These are phyloP conservation scores for Thermochaetoides thermophila DNA, from an alignment of 495 filamentous ascomycete species.

Conservation along the genomic window DNA sequence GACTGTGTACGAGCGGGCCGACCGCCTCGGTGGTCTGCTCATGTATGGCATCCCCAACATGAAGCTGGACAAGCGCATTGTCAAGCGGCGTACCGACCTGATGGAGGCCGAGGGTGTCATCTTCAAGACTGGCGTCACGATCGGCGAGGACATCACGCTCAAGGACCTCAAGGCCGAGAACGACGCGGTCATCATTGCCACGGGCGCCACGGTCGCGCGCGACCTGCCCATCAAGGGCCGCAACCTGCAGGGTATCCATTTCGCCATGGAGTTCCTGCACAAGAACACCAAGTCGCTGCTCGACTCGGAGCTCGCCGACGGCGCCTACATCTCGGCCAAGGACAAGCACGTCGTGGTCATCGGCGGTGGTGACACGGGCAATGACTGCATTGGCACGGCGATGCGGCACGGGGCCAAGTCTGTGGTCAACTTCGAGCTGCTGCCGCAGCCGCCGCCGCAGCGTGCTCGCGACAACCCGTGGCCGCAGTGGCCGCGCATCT, in stretches of 20 bases:
- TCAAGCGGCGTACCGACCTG: slow-evolving; percentile 90
- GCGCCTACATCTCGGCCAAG: slow-evolving; percentile 88
- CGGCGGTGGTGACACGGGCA: slow-evolving; percentile 96
- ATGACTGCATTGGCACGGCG: slow-evolving; percentile 97
- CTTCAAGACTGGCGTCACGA: slow-evolving; percentile 60
- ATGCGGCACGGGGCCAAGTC: slow-evolving; percentile 95
- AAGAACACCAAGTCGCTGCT: slow-evolving; percentile 97
- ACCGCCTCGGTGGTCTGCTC: slow-evolving; percentile 83
- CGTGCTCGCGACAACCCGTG: slow-evolving; percentile 95
- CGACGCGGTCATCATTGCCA: slow-evolving; percentile 86
- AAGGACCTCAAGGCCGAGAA: slow-evolving; percentile 59
- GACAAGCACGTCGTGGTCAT: slow-evolving; percentile 96
- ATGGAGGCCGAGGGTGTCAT: slow-evolving; percentile 85
- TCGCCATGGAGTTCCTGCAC: slow-evolving; percentile 97
- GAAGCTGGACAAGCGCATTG: slow-evolving; percentile 98
- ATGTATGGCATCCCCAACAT: slow-evolving; percentile 99
- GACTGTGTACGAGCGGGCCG: slow-evolving; percentile 91
- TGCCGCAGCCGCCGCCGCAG: slow-evolving; percentile 87
- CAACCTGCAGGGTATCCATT: slow-evolving; percentile 88
- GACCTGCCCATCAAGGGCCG: slow-evolving; percentile 89
- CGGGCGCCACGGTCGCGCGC: slow-evolving; percentile 92
- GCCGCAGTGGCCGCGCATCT: slow-evolving; percentile 98
- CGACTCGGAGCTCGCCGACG: slow-evolving; percentile 77
- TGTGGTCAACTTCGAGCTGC: slow-evolving; percentile 92
- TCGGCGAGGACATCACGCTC: slow-evolving; percentile 71